A percentile compares a stretch with the other conserved stretches of the same genome.
Evolutionary conservation across 192 early-diverging fungal species (phyloP).

Genomic region (Coemansia erecta): DNA sequence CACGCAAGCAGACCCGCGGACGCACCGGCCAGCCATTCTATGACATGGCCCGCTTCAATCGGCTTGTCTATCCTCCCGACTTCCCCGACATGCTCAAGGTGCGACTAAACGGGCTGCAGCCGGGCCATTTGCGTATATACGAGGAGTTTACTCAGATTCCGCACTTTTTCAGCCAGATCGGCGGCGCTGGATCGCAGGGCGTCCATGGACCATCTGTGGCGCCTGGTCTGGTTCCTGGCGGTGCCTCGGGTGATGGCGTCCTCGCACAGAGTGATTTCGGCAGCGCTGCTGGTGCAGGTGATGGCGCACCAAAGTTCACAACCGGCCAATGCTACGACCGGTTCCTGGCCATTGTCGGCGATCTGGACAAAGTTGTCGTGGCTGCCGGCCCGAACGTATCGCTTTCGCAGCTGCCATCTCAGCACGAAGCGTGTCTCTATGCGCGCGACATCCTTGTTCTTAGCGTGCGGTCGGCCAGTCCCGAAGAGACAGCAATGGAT

Average conservation of each 20-base stretch:
- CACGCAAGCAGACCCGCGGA: conserved; percentile 86
- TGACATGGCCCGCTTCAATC: conserved; percentile 76
- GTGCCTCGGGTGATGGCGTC: conserved; percentile 6
- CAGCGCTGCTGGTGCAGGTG: not conserved
- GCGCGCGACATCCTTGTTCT: conserved; percentile 77
- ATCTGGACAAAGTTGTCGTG: conserved; percentile 76
- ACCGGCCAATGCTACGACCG: conserved; percentile 47
- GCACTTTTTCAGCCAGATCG: conserved; percentile 57
- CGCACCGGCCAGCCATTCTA: conserved; percentile 87
- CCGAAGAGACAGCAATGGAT: conserved; percentile 78
- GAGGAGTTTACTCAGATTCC: conserved; percentile 79
- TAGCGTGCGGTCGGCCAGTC: conserved; percentile 65
- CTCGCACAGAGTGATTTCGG: conserved; percentile 8
- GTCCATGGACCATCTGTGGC: conserved; percentile 1
- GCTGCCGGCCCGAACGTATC: conserved; percentile 38
- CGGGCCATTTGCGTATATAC: conserved; percentile 79
- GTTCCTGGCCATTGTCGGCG: conserved; percentile 60
- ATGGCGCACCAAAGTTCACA: conserved; percentile 14
- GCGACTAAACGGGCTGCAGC: conserved; percentile 76
- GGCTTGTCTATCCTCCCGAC: conserved; percentile 74
- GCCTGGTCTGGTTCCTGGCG: not conserved
- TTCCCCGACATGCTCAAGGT: conserved; percentile 86
- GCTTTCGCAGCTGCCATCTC: conserved; percentile 68
- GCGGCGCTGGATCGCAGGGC: conserved; percentile 18
- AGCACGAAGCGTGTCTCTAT: conserved; percentile 73